Conservation (phyloP, 192 early-diverging fungal species). For the Entomortierella chlamydospora region DNA sequence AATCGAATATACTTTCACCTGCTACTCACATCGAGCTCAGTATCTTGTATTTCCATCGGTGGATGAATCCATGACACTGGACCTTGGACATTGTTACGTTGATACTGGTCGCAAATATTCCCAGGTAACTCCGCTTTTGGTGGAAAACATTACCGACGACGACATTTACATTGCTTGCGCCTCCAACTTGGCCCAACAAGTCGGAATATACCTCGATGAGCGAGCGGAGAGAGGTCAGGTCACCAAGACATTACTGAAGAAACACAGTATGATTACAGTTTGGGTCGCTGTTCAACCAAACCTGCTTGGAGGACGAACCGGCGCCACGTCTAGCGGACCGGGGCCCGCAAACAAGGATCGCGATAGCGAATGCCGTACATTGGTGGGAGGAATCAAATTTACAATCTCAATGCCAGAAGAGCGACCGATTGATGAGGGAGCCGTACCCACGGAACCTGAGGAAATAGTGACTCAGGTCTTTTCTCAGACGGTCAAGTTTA, state of each 20-base stretch:
- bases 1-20: conserved; percentile 61
- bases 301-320: conserved; percentile 52
- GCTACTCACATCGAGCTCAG: conserved; percentile 61
- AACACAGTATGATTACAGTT: conserved; percentile 63
- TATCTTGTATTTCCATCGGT: conserved; percentile 75
- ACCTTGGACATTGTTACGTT: conserved; percentile 87
- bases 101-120: conserved; percentile 80
- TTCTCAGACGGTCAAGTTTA: conserved; percentile 84
- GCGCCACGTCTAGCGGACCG: neutral
- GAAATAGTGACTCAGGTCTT: conserved; percentile 61
- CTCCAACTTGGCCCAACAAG: conserved; percentile 86
- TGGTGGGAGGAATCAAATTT: conserved; percentile 89
- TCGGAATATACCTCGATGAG: conserved; percentile 78
- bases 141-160: conserved; percentile 78
- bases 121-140: conserved; percentile 72
- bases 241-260: conserved; percentile 63
- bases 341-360: conserved; percentile 23
- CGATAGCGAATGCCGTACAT: conserved; percentile 67
- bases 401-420: conserved; percentile 67
- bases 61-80: conserved; percentile 66
- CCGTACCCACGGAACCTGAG: neutral
- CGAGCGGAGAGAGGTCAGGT: conserved; percentile 63
- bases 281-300: conserved; percentile 87
- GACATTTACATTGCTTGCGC: conserved; percentile 76
- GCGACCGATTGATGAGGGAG: neutral